Base-by-base conservation (phyloP, 2,329 filamentous ascomycete species). In the Ambrosiella xylebori region DNA sequence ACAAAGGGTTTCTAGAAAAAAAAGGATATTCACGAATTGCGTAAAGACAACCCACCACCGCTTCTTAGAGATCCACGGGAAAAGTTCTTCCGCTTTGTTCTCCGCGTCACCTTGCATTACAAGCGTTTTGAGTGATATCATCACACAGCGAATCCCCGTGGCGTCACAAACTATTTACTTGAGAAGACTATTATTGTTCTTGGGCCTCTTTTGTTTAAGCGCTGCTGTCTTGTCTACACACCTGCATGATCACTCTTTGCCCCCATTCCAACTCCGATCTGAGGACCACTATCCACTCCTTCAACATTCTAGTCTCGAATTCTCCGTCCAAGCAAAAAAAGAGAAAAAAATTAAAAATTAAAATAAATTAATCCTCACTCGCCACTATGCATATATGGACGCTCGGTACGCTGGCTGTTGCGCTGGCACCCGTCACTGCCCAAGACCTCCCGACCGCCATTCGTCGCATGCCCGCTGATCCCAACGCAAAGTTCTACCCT, bases 401-500 rank as follows among this genome's bases (percentile, higher is more conserved):
- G 12, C 9, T 58, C 35, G 56, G 59, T 17, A 27, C 59, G n/a
- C 52, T 60, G 17, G 59, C 35, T 4, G 52, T 36, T 17, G 36
- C 17, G 8, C 50, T 60, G 27, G 13, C 39, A 19, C 11, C 45
- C 15, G 27, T 40, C 36, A 13, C 45, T 12, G 59, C 67, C 1
- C 70, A 71, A 38, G 67, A 68, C 36, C 63, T 69, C 5, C 84
- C 84, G 0, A 76, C 78, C 1, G 85, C 79, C 0, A 74, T 90
- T 57, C 79, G 78, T 66, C 89, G 89, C 66, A 86, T 90, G 79
- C 75, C 80, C 52, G 74, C 74, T 4, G 82, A 88, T 65, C 77
- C 80, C 54, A 79, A 79, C 61, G 84, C 87, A 66, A 93, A 88
- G 74, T 84, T 91, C 66, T 79, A 82, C 63, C 72, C 82, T 58